Evolutionary conservation across 306 rosid genomes (phyloP).

Genomic region (Glycine latifolia): DNA sequence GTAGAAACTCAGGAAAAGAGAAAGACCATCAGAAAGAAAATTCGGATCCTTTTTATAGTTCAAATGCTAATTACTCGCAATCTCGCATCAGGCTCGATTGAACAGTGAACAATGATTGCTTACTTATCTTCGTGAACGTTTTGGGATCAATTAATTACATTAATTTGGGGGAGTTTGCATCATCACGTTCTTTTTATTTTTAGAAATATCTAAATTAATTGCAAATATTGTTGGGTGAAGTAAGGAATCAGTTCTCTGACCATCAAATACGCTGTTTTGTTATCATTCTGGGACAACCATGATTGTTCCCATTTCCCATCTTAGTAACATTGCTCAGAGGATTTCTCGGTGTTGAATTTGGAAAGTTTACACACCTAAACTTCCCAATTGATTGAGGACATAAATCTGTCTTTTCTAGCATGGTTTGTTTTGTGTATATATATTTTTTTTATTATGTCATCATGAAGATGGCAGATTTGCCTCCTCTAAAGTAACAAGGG

Average conservation of each 20-base stretch:
- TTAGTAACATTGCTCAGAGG: no score
- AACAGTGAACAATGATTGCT: not conserved
- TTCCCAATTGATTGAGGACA: not conserved
- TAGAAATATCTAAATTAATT: conserved; percentile 4
- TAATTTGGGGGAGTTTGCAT: conserved; percentile 3
- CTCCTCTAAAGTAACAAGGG: not conserved
- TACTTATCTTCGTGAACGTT: not conserved
- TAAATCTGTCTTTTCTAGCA: not conserved
- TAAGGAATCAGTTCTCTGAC: conserved; percentile 18
- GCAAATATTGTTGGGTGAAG: not conserved
- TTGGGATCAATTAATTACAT: conserved; percentile 13
- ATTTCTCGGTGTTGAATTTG: conserved; percentile 3
- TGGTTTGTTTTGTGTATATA: conserved; percentile 10
- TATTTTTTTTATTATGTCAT: not conserved
- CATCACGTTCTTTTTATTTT: conserved; percentile 1
- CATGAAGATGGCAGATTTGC: not conserved
- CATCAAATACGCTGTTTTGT: not conserved
- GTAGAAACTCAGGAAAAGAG: conserved; percentile 16
- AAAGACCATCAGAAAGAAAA: not conserved
- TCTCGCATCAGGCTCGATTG: not conserved
- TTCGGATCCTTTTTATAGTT: not conserved
- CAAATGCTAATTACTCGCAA: not conserved
- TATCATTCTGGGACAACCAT: not conserved
- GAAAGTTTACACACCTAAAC: not conserved
- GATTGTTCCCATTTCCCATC: not conserved